phyloP scores from a whole-genome alignment of 768 basidiomycete genomes.

The Gymnopilus dilepis region DNA sequence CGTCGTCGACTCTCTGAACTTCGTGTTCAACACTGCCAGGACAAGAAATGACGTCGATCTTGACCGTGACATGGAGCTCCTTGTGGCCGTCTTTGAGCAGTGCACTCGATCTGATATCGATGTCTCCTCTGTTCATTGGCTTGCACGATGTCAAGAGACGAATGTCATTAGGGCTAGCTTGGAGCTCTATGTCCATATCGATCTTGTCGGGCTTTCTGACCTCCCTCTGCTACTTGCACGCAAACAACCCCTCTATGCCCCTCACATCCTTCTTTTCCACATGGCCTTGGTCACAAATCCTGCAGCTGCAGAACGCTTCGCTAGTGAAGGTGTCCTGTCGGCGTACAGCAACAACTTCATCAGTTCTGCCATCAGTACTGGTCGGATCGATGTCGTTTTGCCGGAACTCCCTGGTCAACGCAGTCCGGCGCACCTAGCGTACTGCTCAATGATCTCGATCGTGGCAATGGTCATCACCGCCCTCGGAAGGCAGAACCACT shows the following conservation, averaged over 20 bases:
- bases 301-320: constrained; percentile 82
- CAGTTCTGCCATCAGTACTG: constrained; percentile 75
- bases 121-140: constrained; percentile 75
- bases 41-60: constrained; percentile 63
- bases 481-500: constrained; percentile 69
- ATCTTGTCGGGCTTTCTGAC: constrained; percentile 74
- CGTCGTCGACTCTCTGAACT: constrained; percentile 68
- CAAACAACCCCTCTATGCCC: constrained; percentile 73
- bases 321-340: constrained; percentile 78
- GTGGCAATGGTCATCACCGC: constrained; percentile 73
- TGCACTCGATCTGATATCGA: constrained; percentile 73
- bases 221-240: constrained; percentile 63
- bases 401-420: constrained; percentile 77
- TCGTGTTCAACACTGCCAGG: constrained; percentile 69
- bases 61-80: constrained; percentile 80
- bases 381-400: constrained; percentile 67
- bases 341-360: constrained; percentile 87
- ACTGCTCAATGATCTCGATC: constrained; percentile 85
- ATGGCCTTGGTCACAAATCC: constrained; percentile 81
- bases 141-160: constrained; percentile 79
- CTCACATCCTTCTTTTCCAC: constrained; percentile 85
- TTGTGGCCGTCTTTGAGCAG: constrained; percentile 85
- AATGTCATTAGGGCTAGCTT: constrained; percentile 79
- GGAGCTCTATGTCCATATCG: constrained; percentile 70
- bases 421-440: constrained; percentile 79